Conservation (phyloP, 306 rosid genomes). For the Begonia masoniana region DNA sequence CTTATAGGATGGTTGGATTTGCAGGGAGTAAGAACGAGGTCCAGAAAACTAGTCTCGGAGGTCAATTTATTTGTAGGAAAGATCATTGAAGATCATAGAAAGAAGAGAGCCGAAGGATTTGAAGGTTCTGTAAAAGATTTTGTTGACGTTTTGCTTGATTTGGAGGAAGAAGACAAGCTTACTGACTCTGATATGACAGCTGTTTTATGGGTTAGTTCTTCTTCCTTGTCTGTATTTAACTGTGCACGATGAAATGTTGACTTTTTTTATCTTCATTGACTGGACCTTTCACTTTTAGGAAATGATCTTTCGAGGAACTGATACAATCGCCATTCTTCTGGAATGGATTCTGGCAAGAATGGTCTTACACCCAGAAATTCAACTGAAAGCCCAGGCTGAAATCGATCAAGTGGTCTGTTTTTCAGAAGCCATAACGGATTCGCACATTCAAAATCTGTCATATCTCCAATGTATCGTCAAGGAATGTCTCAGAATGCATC, state of each 20-base stretch:
- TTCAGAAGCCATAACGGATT: conserved; percentile 7
- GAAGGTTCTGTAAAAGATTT: conserved; percentile 11
- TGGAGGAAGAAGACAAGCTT: conserved; percentile 17
- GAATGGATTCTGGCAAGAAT: conserved; percentile 33
- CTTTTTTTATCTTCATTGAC: not conserved
- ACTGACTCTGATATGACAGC: conserved; percentile 28
- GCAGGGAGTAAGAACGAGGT: conserved; percentile 24
- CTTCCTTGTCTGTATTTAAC: not conserved
- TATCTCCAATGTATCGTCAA: conserved; percentile 28
- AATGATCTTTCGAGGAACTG: conserved; percentile 40
- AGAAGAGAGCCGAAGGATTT: not conserved
- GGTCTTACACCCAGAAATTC: conserved; percentile 29
- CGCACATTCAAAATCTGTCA: conserved; percentile 22
- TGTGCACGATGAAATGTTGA: not conserved
- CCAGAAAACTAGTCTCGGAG: conserved; percentile 12
- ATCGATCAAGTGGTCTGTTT: conserved; percentile 15
- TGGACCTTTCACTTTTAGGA: conserved; percentile 11
- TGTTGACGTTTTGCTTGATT: conserved; percentile 27
- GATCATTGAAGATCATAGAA: conserved; percentile 25
- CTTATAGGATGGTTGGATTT: conserved; percentile 24
- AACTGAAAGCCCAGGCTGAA: conserved; percentile 20
- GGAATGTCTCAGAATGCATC: conserved; percentile 32
- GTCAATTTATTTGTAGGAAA: conserved; percentile 21
- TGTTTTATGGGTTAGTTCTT: conserved; percentile 23
- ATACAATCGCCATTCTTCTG: conserved; percentile 25